phyloP scores from a whole-genome alignment of 495 filamentous ascomycete genomes.

The Penicillium bovifimosum region DNA sequence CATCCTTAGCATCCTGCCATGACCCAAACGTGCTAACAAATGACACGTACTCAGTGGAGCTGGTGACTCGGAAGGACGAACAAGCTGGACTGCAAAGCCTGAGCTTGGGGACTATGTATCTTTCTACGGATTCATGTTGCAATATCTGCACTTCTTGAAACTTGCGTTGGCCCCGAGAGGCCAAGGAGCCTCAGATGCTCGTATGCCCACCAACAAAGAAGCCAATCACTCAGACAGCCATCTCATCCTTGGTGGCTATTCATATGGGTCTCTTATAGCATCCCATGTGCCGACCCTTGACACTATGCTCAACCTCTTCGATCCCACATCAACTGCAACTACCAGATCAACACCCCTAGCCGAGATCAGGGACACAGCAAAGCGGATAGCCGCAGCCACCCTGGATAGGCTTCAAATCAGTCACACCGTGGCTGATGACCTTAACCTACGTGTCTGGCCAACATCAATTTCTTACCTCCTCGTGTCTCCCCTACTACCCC shows the following conservation, averaged over 20 bases:
- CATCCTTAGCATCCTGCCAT: not conserved
- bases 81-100: conserved; percentile 77
- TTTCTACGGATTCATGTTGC: conserved; percentile 67
- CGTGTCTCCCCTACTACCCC: conserved; percentile 70
- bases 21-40: not conserved
- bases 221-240: conserved; percentile 5
- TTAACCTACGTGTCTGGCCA: conserved; percentile 8
- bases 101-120: conserved; percentile 79
- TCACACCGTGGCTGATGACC: conserved; percentile 1
- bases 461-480: conserved; percentile 62
- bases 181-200: not conserved
- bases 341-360: conserved; percentile 40
- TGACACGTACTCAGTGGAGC: conserved; percentile 64
- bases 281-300: conserved; percentile 60
- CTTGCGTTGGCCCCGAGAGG: not conserved
- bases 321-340: not conserved
- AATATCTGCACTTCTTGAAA: conserved; percentile 54
- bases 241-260: conserved; percentile 76
- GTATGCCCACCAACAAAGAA: not conserved
- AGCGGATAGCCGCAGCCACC: conserved; percentile 46
- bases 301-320: conserved; percentile 55
- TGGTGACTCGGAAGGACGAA: conserved; percentile 64
- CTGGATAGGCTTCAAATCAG: conserved; percentile 11
- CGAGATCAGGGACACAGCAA: conserved; percentile 63
- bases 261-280: conserved; percentile 82